Evolutionary conservation across 768 basidiomycete genomes (phyloP), one percentile per base, ranked within the genome.

Genomic region (Myochromella boudieri): DNA sequence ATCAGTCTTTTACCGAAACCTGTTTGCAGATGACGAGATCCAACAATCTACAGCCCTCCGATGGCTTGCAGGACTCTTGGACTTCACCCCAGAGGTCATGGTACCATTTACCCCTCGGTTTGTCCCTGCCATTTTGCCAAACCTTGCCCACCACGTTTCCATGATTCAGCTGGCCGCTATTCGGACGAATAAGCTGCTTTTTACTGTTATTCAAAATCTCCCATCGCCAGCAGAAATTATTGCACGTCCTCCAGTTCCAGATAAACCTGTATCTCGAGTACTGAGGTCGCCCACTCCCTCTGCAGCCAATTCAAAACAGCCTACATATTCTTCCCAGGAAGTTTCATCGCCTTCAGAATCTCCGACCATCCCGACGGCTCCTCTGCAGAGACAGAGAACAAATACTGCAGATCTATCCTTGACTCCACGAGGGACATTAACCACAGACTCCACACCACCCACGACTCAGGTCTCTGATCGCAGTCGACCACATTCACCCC

Each of bases 91-190:
- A 44, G 91, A 94, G 61, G 91, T 95, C 44, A 91, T 98, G 77
- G 81, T 98, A 21, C 89, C 91, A 2, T 97, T 97, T 60, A 92
- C 93, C 0, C 94, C 97, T 1, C 84, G 91, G 31, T 83, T 99
- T 36, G 86, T 99, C 34, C 87, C 90, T 7, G 91, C 91, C 7
- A 89, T 99, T 47, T 77, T 99, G 12, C 93, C 94, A 6, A 97
- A 95, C 58, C 84, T 99, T 38, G 94, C 95, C 0, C 92, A 95
- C 54, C 91, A 94, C 57, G 87, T 86, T 39, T 72, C 82, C 1
- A 87, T 87, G 76, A 97, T 98, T 49, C 91, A 95, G 58, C 76
- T 82, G 1, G 89, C 87, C 3, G 97, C 97, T 1, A 76, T 81
- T 36, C 81, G 85, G 26, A 93, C 93, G 29, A 97, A 98, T 62